phyloP scores from a whole-genome alignment of 495 filamentous ascomycete genomes.

The Halenospora varia region DNA sequence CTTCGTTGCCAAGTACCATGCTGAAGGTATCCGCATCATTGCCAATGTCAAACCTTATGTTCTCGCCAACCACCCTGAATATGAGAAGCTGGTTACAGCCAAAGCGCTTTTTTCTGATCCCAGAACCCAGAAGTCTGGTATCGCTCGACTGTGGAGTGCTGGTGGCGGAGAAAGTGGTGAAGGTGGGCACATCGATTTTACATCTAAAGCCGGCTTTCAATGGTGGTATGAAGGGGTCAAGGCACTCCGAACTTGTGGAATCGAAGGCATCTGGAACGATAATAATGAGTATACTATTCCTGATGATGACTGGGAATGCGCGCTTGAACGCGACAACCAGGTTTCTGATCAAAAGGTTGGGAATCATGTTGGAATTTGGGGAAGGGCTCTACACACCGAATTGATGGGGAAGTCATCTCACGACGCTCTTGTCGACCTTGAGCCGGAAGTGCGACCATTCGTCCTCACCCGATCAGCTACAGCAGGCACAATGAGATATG shows the following conservation, averaged over 20 bases:
- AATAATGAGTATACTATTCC: slow-evolving; percentile 71
- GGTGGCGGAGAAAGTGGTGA: slow-evolving; percentile 64
- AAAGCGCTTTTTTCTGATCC: slow-evolving; percentile 60
- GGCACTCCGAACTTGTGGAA: slow-evolving; percentile 53
- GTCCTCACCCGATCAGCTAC: slow-evolving; percentile 66
- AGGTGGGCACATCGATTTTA: slow-evolving; percentile 68
- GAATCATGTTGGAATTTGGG: slow-evolving; percentile 55
- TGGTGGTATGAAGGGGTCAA: slow-evolving; percentile 67
- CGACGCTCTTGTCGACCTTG: slow-evolving; percentile 52
- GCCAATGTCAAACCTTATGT: slow-evolving; percentile 73
- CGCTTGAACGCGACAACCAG: slow-evolving; percentile 29
- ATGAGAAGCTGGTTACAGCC: slow-evolving; percentile 45
- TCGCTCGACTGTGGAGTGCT: slow-evolving; percentile 62
- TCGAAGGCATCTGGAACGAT: slow-evolving; percentile 74
- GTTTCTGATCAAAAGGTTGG: slow-evolving; percentile 1
- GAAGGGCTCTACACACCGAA: slow-evolving; percentile 59
- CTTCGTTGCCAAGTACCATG: slow-evolving; percentile 56
- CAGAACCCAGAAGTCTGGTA: slow-evolving; percentile 44
- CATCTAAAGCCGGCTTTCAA: slow-evolving; percentile 55
- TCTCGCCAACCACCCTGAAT: slow-evolving; percentile 59
- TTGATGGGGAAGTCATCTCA: slow-evolving; percentile 63
- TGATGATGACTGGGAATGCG: slow-evolving; percentile 57
- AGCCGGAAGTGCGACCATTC: slow-evolving; percentile 55
- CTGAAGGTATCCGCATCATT: slow-evolving; percentile 57
- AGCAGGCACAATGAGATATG: slow-evolving; percentile 62